Percentiles rank a stretch among this genome's conserved stretches.
phyloP scores from a whole-genome alignment of 2,329 filamentous ascomycete species.

The Elsinoe batatas region DNA sequence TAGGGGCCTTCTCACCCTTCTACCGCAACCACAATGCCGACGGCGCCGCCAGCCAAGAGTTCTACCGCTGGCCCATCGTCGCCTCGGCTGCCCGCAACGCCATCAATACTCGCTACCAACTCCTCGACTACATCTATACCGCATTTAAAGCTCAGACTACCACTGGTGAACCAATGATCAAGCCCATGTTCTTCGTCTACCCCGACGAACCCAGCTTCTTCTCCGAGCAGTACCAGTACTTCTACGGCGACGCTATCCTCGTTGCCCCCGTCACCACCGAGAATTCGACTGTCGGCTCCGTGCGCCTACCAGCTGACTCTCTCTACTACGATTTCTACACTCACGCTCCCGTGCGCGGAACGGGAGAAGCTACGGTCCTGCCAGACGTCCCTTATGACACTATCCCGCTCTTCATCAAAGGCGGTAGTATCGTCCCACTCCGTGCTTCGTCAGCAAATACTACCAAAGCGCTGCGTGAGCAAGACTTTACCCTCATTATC shows the following conservation, averaged over 20 bases:
- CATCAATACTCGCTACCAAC: slow-evolving; percentile 61
- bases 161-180: slow-evolving; percentile 55
- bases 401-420: slow-evolving; percentile 60
- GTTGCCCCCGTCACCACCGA: slow-evolving; percentile 47
- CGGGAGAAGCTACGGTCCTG: slow-evolving; percentile 36
- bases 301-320: slow-evolving; percentile 47
- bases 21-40: slow-evolving; percentile 62
- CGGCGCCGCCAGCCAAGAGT: slow-evolving; percentile 52
- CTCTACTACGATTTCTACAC: slow-evolving; percentile 54
- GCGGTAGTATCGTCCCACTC: slow-evolving; percentile 55
- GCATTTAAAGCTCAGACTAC: slow-evolving; percentile 51
- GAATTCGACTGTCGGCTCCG: slow-evolving; percentile 42
- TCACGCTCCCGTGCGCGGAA: slow-evolving; percentile 36
- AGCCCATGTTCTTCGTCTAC: slow-evolving; percentile 64
- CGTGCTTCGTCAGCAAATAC: slow-evolving; percentile 48
- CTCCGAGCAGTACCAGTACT: slow-evolving; percentile 46
- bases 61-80: slow-evolving; percentile 59
- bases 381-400: slow-evolving; percentile 38
- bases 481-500: slow-evolving; percentile 62
- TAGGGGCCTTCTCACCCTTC: slow-evolving; percentile 66
- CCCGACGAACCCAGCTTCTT: slow-evolving; percentile 47
- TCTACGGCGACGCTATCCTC: slow-evolving; percentile 48
- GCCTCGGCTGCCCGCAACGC: slow-evolving; percentile 55
- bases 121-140: slow-evolving; percentile 76
- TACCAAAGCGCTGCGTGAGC: slow-evolving; percentile 52